Conservation (phyloP, 106 monocot species). For the Phalaenopsis equestris region DNA sequence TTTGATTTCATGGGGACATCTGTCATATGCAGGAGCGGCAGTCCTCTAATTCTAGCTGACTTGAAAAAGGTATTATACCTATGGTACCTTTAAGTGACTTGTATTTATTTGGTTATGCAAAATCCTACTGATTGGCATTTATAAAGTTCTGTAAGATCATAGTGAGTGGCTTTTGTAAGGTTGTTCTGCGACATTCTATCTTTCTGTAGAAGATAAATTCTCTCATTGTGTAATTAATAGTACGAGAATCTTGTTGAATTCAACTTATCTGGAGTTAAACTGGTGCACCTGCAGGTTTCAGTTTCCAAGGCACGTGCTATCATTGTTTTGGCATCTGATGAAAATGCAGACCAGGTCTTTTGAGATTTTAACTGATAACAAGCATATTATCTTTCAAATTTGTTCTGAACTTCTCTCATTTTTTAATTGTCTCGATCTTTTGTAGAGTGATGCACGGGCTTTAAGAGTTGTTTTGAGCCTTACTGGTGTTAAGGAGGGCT, state of each 20-base stretch:
- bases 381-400: not conserved
- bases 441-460: constrained; percentile 85
- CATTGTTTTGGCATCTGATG: constrained; percentile 87
- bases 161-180: not conserved
- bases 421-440: constrained; percentile 6
- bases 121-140: not conserved
- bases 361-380: constrained; percentile 11
- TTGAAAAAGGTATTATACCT: constrained; percentile 61
- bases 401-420: not conserved
- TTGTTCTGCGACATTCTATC: not conserved
- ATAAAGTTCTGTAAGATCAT: not conserved
- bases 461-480: constrained; percentile 83
- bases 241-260: not conserved
- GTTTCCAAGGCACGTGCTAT: constrained; percentile 94
- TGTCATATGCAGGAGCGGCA: constrained; percentile 94
- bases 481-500: constrained; percentile 91
- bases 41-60: constrained; percentile 91
- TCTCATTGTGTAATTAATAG: not conserved
- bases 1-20: constrained; percentile 97
- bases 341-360: constrained; percentile 84
- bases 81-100: not conserved
- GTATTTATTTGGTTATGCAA: not conserved
- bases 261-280: not conserved
- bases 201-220: not conserved
- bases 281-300: constrained; percentile 55